Evolutionary conservation across 805 yeast species (phyloP), one percentile per base, ranked within the genome.

Genomic region (Jamesozyma rosinii): DNA sequence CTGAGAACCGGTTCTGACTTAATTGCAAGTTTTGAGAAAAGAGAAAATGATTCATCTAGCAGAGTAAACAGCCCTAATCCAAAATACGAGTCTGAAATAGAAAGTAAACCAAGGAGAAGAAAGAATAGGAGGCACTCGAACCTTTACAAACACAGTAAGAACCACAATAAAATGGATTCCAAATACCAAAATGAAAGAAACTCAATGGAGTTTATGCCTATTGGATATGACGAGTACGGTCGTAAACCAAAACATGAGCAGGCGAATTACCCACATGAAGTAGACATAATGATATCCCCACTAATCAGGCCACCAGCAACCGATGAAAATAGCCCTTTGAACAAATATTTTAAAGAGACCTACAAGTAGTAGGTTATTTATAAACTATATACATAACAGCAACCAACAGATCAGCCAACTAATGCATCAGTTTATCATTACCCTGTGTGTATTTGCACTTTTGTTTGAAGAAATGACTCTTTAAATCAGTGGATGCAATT

Each of bases 121-220:
- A 24, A 11, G 10, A 24, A 24, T 24, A 24, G 11, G 11, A 24
- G 11, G 29, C 6, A 24, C 11, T 11, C 29, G 11, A 24, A 11
- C 11, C 29, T 24, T 8, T 24, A 11, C 11, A 11, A 24, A 24
- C 6, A 24, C 29, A 11, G 29, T 24, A 24, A 24, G 6, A 24
- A 24, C 11, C 29, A 24, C 10, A 8, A 24, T 11, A 24, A 24
- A 11, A 11, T 11, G 6, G 29, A 24, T 24, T 8, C 29, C 6
- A 11, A 24, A 24, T 24, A 24, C 11, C 6, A 11, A 8, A 24
- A 24, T 24, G 29, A 24, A 6, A 24, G 11, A 24, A 24, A 24
- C 11, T 6, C 29, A 6, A 32, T 31, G 31, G 41, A 38, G 14
- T 40, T 40, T 34, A 14, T 34, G 4, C 42, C 42, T 13, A 40